Base-by-base conservation (phyloP, 805 yeast species). In the Candida maris region DNA sequence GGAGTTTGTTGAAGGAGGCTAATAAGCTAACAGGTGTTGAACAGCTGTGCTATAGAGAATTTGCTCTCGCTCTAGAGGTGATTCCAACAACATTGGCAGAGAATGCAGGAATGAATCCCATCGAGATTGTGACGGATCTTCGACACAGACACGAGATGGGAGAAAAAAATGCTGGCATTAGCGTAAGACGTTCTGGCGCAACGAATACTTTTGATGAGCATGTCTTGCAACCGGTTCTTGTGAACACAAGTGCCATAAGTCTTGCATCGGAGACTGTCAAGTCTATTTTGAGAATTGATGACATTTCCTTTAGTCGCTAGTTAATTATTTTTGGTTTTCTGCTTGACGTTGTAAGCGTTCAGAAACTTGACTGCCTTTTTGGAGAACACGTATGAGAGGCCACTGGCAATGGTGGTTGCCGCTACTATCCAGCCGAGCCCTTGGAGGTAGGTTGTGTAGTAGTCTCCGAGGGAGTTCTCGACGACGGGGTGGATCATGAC, bases 211-310 rank as follows among this genome's bases (percentile, higher is more conserved):
- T 71, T 51, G 86, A 84, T 35, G 99, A 93, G 64, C 95, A 93
- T 59, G 96, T 93, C 39, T 69, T 93, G 55, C 99, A 93, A 64
- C 99, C 99, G 3, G 94, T 89, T 7, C 71, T 93, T 60, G 98
- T 93, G 35, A 85, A 83, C 60, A 89, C 93, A 14, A 85, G 96
- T 63, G 96, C 97, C 33, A 81, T 93, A 39, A 80, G 95, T 10
- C 75, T 93, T 51, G 97, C 97, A 21, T 82, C 97, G 15, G 99
- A 93, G 69, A 85, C 95, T 48, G 97, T 91, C 41, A 94, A 93
- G 68, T 84, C 95, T 30, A 88, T 93, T 47, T 72, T 93, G 61
- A 82, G 98, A 65, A 93, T 93, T 55, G 99, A 93, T 64, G 99
- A 94, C 63, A 94, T 93, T 53, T 85, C 96, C 27, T 86, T 93